phyloP scores from a whole-genome alignment of 768 basidiomycete species.

The Amanita exitialis region DNA sequence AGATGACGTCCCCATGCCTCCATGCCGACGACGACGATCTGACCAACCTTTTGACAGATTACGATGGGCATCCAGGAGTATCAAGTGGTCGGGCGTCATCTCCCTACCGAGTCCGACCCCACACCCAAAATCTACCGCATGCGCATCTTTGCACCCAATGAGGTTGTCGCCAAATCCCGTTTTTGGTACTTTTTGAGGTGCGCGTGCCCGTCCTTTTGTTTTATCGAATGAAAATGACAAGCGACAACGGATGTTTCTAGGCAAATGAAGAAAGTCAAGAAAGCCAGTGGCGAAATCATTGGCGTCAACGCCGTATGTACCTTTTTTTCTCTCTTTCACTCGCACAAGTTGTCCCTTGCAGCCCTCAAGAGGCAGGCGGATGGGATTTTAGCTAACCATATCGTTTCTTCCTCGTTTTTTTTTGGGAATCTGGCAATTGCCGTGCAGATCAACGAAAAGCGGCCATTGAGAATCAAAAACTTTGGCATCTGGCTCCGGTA shows the following conservation, averaged over 20 bases:
- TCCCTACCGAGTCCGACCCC: constrained; percentile 88
- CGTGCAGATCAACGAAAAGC: constrained; percentile 91
- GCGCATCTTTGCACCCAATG: constrained; percentile 98
- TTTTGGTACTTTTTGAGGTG: constrained; percentile 99
- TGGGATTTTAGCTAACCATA: constrained; percentile 45
- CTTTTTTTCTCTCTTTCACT: constrained; percentile 17
- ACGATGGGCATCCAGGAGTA: constrained; percentile 60
- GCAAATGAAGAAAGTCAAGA: constrained; percentile 98
- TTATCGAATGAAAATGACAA: too few relatives aligned
- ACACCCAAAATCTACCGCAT: constrained; percentile 98
- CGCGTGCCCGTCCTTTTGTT: too few relatives aligned
- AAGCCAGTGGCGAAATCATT: constrained; percentile 98
- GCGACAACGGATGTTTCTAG: too few relatives aligned
- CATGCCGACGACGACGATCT: not conserved
- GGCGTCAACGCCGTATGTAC: constrained; percentile 93
- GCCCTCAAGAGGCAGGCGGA: constrained; percentile 84
- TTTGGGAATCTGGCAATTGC: constrained; percentile 18
- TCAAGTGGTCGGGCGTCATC: constrained; percentile 95
- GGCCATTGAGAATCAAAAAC: constrained; percentile 98
- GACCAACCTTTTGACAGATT: constrained; percentile 3
- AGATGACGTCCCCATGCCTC: too few relatives aligned
- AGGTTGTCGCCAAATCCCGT: constrained; percentile 96
- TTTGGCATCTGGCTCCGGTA: constrained; percentile 99
- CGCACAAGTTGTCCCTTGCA: constrained; percentile 40
- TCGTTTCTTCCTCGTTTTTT: constrained; percentile 12